phyloP scores from a whole-genome alignment of 2,329 filamentous ascomycete genomes.

The Fusarium nisikadoi region DNA sequence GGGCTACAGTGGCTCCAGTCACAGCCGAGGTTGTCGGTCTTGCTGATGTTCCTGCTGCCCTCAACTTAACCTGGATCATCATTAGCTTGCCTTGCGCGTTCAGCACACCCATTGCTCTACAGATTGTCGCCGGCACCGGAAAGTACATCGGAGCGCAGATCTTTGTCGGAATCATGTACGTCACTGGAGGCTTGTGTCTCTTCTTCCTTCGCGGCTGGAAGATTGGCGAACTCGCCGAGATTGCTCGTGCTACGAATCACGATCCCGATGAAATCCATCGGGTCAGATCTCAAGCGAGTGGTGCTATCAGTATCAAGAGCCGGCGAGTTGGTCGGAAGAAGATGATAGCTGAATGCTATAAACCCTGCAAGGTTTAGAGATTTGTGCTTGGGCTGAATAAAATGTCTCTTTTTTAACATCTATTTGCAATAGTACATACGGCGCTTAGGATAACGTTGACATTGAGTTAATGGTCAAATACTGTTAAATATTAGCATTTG shows the following conservation, averaged over 20 bases:
- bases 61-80: conserved; percentile 78
- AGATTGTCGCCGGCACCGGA: conserved; percentile 57
- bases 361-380: conserved; percentile 42
- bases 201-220: conserved; percentile 53
- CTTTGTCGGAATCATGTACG: conserved; percentile 70
- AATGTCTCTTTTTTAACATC: not conserved
- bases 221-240: conserved; percentile 49
- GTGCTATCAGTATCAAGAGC: conserved; percentile 45
- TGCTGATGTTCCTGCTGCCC: conserved; percentile 70
- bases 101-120: conserved; percentile 71
- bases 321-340: conserved; percentile 46
- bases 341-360: conserved; percentile 49
- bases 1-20: conserved; percentile 75
- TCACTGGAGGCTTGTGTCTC: conserved; percentile 56
- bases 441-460: too few species aligned
- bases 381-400: not conserved
- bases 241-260: conserved; percentile 47
- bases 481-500: not conserved
- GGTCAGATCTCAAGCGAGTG: conserved; percentile 46
- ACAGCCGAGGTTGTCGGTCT: conserved; percentile 80
- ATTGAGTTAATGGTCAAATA: not conserved
- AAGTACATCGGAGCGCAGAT: conserved; percentile 66
- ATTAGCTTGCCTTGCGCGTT: conserved; percentile 78
- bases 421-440: not conserved
- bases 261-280: conserved; percentile 45